These are phyloP conservation scores for Boletales sp. DNA, from an alignment of 768 basidiomycete genomes.

Conservation along the genomic window DNA sequence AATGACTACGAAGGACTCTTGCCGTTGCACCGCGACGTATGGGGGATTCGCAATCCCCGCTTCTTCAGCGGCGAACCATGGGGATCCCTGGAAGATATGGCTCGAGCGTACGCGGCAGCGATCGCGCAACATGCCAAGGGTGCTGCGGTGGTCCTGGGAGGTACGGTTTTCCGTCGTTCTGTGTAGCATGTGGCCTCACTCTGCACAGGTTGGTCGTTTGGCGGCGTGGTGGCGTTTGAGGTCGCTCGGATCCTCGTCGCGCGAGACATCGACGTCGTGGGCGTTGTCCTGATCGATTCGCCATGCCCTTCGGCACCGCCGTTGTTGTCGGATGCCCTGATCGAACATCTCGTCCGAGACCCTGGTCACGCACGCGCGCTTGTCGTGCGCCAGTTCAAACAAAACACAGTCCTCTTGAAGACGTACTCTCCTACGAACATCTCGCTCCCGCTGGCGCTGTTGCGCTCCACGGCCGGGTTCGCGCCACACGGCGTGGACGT, in stretches of 20 bases:
- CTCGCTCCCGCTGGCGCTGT: slow-evolving; percentile 40
- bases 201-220: slow-evolving; percentile 70
- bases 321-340: slow-evolving; percentile 48
- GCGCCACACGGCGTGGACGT: slow-evolving; percentile 30
- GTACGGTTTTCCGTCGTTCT: slow-evolving; percentile 31
- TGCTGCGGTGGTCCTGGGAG: slow-evolving; percentile 50
- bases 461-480: slow-evolving; percentile 53
- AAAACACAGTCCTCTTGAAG: slow-evolving; percentile 45
- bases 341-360: slow-evolving; percentile 43
- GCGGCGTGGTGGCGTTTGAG: slow-evolving; percentile 70
- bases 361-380: slow-evolving; percentile 25
- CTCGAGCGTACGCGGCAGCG: slow-evolving; percentile 42
- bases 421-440: slow-evolving; percentile 33
- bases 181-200: background rate
- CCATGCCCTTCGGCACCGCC: slow-evolving; percentile 54
- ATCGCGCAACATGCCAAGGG: slow-evolving; percentile 35
- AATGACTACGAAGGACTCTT: slow-evolving; percentile 47
- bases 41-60: slow-evolving; percentile 57
- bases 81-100: slow-evolving; percentile 51
- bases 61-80: slow-evolving; percentile 45
- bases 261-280: slow-evolving; percentile 44
- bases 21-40: slow-evolving; percentile 49
- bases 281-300: slow-evolving; percentile 65
- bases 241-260: slow-evolving; percentile 45
- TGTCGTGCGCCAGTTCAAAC: slow-evolving; percentile 46